Percentiles rank a stretch among this genome's conserved stretches.
Evolutionary conservation across 1,284 basidiomycete genomes (phyloP).

Genomic region (Bondarzewia mesenterica): DNA sequence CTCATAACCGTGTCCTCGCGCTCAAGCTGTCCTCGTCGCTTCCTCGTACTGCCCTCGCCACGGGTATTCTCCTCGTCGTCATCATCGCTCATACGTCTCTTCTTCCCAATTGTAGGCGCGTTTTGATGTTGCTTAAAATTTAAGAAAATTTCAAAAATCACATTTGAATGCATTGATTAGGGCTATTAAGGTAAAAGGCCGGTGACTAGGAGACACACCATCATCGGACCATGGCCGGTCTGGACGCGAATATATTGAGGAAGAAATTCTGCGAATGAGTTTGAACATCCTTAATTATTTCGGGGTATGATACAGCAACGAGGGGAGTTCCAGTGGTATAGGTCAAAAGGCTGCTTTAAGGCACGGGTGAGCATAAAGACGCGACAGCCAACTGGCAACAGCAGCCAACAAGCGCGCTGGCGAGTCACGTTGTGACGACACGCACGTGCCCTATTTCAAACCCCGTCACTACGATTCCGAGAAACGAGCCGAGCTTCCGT

Average conservation of each 20-base stretch:
- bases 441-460: not conserved
- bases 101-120: slow-evolving; percentile 58
- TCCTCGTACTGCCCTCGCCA: slow-evolving; percentile 37
- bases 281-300: slow-evolving; percentile 45
- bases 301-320: not conserved
- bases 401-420: no score
- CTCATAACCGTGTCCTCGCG: slow-evolving; percentile 9
- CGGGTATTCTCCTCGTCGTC: slow-evolving; percentile 33
- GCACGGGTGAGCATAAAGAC: no score
- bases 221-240: slow-evolving; percentile 71
- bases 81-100: slow-evolving; percentile 55
- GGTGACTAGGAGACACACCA: no score
- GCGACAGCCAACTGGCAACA: no score
- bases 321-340: not conserved
- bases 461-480: not conserved
- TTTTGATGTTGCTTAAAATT: slow-evolving; percentile 57
- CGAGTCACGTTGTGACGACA: not conserved
- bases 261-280: slow-evolving; percentile 61
- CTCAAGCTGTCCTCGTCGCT: slow-evolving; percentile 18
- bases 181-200: no score
- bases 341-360: not conserved
- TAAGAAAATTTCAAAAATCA: slow-evolving; percentile 10
- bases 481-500: not conserved
- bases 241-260: slow-evolving; percentile 58
- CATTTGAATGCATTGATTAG: no score